Base-by-base conservation (phyloP, 176 grass and related monocot species). In the Oryza rufipogon region DNA sequence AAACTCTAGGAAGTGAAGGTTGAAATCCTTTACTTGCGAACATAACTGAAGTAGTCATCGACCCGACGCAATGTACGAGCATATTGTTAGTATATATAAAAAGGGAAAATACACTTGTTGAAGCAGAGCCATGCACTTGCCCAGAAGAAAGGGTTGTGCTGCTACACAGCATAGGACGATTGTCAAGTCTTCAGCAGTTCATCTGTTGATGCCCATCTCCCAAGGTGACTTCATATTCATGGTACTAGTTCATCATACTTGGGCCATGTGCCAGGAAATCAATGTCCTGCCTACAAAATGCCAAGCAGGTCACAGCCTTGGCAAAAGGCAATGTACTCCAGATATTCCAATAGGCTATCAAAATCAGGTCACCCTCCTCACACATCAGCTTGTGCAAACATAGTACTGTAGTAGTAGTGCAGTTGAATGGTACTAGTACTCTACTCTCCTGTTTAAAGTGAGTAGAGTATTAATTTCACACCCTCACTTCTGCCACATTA, bases 211-310 rank as follows among this genome's bases (percentile, higher is more conserved):
- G 41, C 67, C 20, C 69, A 26, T 26, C 14, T 39, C 16, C 33
- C 30, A 75, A 14, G 7, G 25, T 51, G 71, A 11, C 72, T 17
- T 36, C 2, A 10, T 14, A 5, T 17, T 36, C 2, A 10, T 14
- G 4, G 56, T 61, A 56, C 17, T 56, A 19, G 52, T 56, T 16
- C 52, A 20, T 36, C 2, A 3, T n/a, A 5, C 38, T 82, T 66
- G 28, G 70, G 20, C 26, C 0, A 1, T 39, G 44, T 75, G 71
- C 44, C 42, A 36, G 60, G 60, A 51, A 83, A 47, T 48, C 23
- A 65, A 83, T 26, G 36, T 15, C 38, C 38, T 74, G 41, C 33
- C n/a, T 17, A 65, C 70, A 51, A 75, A 66, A 66, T 75, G 60
- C 19, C 20, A 39, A 11, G 42, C 71, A 13, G 26, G 54, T 26